These are phyloP conservation scores for Yamadazyma insecticola DNA, from an alignment of 805 yeast genomes.

Conservation along the genomic window DNA sequence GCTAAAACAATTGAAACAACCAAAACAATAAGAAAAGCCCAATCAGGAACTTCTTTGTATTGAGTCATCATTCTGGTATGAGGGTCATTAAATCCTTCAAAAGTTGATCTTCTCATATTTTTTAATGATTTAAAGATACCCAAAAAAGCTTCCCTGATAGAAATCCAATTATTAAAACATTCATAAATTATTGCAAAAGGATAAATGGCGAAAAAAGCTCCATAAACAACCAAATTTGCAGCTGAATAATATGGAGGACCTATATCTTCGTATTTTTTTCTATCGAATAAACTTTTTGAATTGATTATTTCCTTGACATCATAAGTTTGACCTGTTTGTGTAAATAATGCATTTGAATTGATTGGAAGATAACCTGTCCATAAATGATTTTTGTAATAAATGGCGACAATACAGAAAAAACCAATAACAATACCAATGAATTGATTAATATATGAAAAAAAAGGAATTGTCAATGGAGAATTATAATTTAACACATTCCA, in stretches of 20 bases:
- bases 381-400: constrained; percentile 17
- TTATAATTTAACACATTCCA: constrained; percentile 38
- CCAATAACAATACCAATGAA: constrained; percentile 16
- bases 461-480: constrained; percentile 39
- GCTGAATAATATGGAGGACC: constrained; percentile 31
- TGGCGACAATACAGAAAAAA: constrained; percentile 15
- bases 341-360: constrained; percentile 41
- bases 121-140: constrained; percentile 7
- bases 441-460: constrained; percentile 18
- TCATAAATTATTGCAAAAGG: constrained; percentile 19
- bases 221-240: constrained; percentile 22
- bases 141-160: constrained; percentile 11
- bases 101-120: constrained; percentile 9
- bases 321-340: constrained; percentile 45
- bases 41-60: constrained; percentile 35
- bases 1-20: constrained; percentile 26
- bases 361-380: constrained; percentile 29
- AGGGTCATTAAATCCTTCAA: constrained; percentile 19
- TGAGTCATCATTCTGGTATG: constrained; percentile 25
- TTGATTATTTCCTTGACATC: constrained; percentile 39
- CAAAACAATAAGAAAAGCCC: constrained; percentile 23
- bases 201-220: constrained; percentile 23
- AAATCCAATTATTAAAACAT: constrained; percentile 7
- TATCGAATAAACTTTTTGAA: constrained; percentile 23
- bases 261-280: constrained; percentile 15